These are phyloP conservation scores for Sugiyamaella floridensis DNA, from an alignment of 805 yeast genomes.

Conservation along the genomic window DNA sequence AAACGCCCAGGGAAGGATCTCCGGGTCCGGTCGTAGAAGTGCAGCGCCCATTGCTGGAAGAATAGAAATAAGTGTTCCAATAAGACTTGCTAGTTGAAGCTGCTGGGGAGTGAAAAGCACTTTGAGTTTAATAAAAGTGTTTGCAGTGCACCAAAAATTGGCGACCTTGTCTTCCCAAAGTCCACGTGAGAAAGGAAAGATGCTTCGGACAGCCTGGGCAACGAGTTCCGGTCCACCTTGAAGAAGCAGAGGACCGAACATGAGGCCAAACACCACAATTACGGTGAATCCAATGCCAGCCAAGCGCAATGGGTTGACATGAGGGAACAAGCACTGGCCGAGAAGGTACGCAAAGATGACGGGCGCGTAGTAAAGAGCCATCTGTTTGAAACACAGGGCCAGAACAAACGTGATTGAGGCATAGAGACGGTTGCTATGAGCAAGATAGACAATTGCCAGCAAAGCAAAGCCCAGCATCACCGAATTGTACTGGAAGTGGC, in stretches of 20 bases:
- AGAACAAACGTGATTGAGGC: slow-evolving; percentile 74
- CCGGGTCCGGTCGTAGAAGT: slow-evolving; percentile 44
- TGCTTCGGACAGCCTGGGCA: slow-evolving; percentile 53
- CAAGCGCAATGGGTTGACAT: slow-evolving; percentile 52
- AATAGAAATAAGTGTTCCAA: slow-evolving; percentile 37
- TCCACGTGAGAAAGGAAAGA: slow-evolving; percentile 91
- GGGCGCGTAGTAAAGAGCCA: slow-evolving; percentile 92
- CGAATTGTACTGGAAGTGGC: slow-evolving; percentile 92
- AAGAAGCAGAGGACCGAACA: slow-evolving; percentile 54
- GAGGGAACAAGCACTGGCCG: slow-evolving; percentile 41
- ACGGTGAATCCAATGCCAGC: slow-evolving; percentile 60
- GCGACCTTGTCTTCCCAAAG: slow-evolving; percentile 96
- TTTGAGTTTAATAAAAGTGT: slow-evolving; percentile 67
- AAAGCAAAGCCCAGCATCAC: slow-evolving; percentile 89
- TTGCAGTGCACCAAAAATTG: slow-evolving; percentile 95
- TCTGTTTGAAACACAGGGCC: slow-evolving; percentile 83
- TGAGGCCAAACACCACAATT: slow-evolving; percentile 41
- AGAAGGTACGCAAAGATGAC: slow-evolving; percentile 75
- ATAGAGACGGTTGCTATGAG: slow-evolving; percentile 53
- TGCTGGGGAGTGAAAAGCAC: slow-evolving; percentile 45
- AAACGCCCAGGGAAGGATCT: slow-evolving; percentile 63
- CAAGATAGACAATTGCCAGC: slow-evolving; percentile 56
- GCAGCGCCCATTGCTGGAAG: slow-evolving; percentile 49
- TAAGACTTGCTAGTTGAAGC: slow-evolving; percentile 46
- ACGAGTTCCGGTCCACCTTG: slow-evolving; percentile 39